Evolutionary conservation across 2,329 filamentous ascomycete genomes (phyloP).

Genomic region (Epichloe sylvatica): DNA sequence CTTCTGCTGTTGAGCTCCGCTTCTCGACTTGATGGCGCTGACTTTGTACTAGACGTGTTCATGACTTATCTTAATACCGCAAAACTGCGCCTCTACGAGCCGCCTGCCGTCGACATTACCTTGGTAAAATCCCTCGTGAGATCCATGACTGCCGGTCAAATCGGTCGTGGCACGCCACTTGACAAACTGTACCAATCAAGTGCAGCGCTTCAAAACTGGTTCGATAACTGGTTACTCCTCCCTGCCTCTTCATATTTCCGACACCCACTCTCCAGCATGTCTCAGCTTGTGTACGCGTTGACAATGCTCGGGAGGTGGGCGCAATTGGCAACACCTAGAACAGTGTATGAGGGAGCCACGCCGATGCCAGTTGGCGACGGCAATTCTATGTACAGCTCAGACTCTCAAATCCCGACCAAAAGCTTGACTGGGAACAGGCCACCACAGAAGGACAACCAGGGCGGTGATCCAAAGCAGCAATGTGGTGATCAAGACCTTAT

Average conservation of each 20-base stretch:
- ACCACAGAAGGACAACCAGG: neutral
- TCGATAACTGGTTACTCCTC: constrained; percentile 33
- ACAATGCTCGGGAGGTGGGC: constrained; percentile 38
- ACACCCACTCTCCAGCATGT: constrained; percentile 30
- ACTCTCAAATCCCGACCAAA: constrained; percentile 11
- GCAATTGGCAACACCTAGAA: constrained; percentile 28
- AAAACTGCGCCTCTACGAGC: constrained; percentile 32
- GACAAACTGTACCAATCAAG: constrained; percentile 37
- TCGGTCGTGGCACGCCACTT: constrained; percentile 27
- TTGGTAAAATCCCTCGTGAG: constrained; percentile 29
- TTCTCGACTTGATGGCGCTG: neutral
- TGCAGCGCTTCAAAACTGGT: constrained; percentile 33
- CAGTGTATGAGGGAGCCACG: constrained; percentile 12
- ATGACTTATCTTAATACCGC: constrained; percentile 25
- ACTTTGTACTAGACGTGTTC: neutral
- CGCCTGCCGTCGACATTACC: constrained; percentile 27
- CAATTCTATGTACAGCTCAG: constrained; percentile 11
- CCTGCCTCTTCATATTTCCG: constrained; percentile 29
- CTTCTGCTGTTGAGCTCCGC: neutral
- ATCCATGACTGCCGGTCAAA: constrained; percentile 24
- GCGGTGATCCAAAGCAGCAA: constrained; percentile 1
- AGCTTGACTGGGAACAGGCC: neutral
- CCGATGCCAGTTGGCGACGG: constrained; percentile 15
- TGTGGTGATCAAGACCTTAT: constrained; percentile 24
- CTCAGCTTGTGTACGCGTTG: constrained; percentile 36